Conservation (phyloP, 352 stramenopile species). For the Aphanomyces cochlioides region DNA sequence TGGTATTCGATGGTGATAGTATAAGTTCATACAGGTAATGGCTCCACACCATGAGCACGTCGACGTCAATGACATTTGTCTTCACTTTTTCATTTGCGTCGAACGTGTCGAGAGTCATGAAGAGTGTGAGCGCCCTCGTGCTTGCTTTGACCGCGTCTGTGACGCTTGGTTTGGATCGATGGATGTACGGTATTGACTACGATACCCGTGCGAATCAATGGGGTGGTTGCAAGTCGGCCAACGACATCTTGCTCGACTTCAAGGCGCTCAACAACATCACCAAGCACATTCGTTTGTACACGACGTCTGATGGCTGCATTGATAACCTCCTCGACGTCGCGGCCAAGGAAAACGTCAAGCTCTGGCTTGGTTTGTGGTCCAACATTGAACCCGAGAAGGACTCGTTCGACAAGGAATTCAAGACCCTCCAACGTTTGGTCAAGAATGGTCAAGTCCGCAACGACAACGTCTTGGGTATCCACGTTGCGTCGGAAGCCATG, state of each 20-base stretch:
- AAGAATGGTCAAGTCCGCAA: conserved; percentile 41
- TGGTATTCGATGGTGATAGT: neutral
- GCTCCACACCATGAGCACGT: too few species aligned
- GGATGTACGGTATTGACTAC: conserved; percentile 12
- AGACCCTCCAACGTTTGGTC: conserved; percentile 43
- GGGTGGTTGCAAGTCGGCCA: conserved; percentile 3
- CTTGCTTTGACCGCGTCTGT: neutral
- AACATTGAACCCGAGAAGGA: conserved; percentile 1
- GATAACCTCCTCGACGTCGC: conserved; percentile 47
- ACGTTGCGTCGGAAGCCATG: conserved; percentile 63
- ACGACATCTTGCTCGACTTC: neutral
- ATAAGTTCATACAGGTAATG: too few species aligned
- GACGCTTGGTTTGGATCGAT: neutral
- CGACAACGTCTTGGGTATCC: conserved; percentile 49
- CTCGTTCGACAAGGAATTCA: conserved; percentile 41
- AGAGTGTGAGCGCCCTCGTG: neutral
- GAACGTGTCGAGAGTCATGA: conserved; percentile 5
- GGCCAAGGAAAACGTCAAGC: conserved; percentile 45
- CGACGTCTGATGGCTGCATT: conserved; percentile 13
- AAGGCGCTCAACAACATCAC: conserved; percentile 38
- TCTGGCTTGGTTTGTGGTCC: conserved; percentile 67
- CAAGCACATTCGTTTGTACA: conserved; percentile 62
- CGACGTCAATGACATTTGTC: neutral
- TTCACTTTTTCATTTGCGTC: conserved; percentile 3
- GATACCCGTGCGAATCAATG: neutral